Percentiles rank a stretch among this genome's conserved stretches.
These are phyloP conservation scores for Vicia villosa DNA, from an alignment of 306 rosid species.

Conservation along the genomic window DNA sequence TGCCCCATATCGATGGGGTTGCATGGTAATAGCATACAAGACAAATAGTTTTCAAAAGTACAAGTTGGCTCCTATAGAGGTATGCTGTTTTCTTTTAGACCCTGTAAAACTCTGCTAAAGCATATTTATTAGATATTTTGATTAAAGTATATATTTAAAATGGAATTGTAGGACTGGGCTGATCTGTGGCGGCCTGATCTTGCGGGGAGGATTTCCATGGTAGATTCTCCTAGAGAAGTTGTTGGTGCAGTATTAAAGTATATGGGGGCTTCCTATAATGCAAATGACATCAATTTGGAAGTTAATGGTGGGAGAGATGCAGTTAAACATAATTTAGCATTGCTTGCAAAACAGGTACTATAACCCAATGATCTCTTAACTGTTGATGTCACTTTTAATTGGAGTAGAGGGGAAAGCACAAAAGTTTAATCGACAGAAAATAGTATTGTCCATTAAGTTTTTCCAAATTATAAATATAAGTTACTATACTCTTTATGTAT, in stretches of 20 bases:
- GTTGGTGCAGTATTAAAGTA: conserved; percentile 89
- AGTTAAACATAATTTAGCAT: conserved; percentile 59
- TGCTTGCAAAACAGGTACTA: conserved; percentile 80
- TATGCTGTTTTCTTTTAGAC: conserved; percentile 26
- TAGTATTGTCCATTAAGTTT: conserved; percentile 7
- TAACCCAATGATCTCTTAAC: conserved; percentile 18
- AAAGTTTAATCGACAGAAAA: conserved; percentile 4
- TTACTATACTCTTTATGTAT: conserved; percentile 24
- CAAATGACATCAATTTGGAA: conserved; percentile 52
- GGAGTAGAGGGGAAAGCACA: not conserved
- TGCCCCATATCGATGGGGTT: conserved; percentile 93
- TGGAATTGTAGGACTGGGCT: conserved; percentile 79
- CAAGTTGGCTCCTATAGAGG: conserved; percentile 79
- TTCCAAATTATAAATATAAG: conserved; percentile 15
- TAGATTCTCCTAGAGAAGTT: conserved; percentile 91
- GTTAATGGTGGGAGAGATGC: conserved; percentile 77
- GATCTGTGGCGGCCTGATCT: conserved; percentile 97
- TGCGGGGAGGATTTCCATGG: conserved; percentile 86
- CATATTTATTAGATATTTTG: conserved; percentile 20
- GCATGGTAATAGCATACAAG: conserved; percentile 95
- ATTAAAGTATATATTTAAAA: conserved; percentile 16
- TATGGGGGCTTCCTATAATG: conserved; percentile 92
- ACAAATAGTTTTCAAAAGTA: conserved; percentile 68
- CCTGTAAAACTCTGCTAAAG: conserved; percentile 4
- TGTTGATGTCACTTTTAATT: conserved; percentile 13